Evolutionary conservation across 108 stramenopile species (phyloP), one percentile per base, ranked within the genome.

Genomic region (Nannochloropsis salina): DNA sequence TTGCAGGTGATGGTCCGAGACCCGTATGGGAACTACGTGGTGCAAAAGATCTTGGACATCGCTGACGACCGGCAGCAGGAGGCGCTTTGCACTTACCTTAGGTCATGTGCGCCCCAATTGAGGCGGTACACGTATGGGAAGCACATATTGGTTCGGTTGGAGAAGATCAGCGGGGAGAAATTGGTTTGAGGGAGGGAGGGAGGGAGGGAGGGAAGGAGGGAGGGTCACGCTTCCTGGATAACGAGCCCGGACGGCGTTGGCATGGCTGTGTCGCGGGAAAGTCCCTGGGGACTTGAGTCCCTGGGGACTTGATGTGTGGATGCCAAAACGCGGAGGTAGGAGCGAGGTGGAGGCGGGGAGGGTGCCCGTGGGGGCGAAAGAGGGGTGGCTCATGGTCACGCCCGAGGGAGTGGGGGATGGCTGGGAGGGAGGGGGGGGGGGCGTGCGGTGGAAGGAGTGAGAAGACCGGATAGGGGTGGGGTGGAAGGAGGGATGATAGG

Each of bases 11-110:
- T 98, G 81, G 97, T 98, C 93, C 94, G 95, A 31, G 98, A 98
- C 90, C 96, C 97, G 3, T 98, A 96, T 83, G 98, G 96, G 31
- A 98, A 98, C 90, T 98, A 99, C 82, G 98, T 99, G 44, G 95
- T 99, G 22, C 98, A 99, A 86, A 99, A 98, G 86, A 94, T 97
- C 45, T 92, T 96, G 42, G 96, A 97, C 44, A 94, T 95, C 83
- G 96, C 96, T 9, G 96, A 94, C 40, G 90, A 91, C 31, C 91
- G 93, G 42, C 94, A 96, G 91, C 93, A 93, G 74, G 89, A 83
- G 79, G 89, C 88, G 1, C 90, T 91, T 80, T 89, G 90, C 86
- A 88, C 84, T 79, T 88, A 91, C 79, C 88, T 91, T 41, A 45
- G 86, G 22, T 83, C 88, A 1, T 88, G 90, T 47, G 88, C 90